These are phyloP conservation scores for Elsinoe perseae DNA, from an alignment of 2,329 filamentous ascomycete genomes.

Conservation along the genomic window DNA sequence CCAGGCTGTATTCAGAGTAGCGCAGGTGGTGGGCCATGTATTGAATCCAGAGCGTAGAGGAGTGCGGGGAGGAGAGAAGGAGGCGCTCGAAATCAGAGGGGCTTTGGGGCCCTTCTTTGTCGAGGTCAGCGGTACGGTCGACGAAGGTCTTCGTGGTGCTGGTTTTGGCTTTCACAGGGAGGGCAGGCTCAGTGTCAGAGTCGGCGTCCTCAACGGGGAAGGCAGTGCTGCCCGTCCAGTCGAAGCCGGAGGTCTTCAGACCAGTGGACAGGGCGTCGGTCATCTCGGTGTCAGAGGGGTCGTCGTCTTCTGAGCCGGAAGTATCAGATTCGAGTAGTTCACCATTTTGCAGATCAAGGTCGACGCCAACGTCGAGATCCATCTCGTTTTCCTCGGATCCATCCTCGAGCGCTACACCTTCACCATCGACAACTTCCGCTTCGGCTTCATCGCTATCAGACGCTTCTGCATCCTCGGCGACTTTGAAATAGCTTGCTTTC, in stretches of 20 bases:
- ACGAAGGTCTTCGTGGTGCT: conserved; percentile 74
- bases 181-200: conserved; percentile 48
- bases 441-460: conserved; percentile 37
- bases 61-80: conserved; percentile 83
- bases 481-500: conserved; percentile 83
- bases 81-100: conserved; percentile 89
- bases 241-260: conserved; percentile 69
- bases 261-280: conserved; percentile 32
- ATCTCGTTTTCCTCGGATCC: conserved; percentile 30
- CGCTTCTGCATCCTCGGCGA: conserved; percentile 42
- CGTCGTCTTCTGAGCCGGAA: conserved; percentile 35
- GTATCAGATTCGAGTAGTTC: conserved; percentile 28
- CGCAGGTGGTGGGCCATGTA: conserved; percentile 99
- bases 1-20: conserved; percentile 78
- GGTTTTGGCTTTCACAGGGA: conserved; percentile 40
- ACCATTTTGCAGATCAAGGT: conserved; percentile 39
- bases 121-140: conserved; percentile 86
- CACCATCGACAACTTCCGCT: conserved; percentile 31
- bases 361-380: conserved; percentile 35
- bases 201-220: conserved; percentile 46
- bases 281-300: conserved; percentile 43
- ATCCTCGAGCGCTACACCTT: conserved; percentile 28
- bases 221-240: conserved; percentile 68
- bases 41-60: conserved; percentile 85
- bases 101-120: conserved; percentile 79